Base-by-base conservation (phyloP, 2,329 filamentous ascomycete species). In the Onygena corvina region DNA sequence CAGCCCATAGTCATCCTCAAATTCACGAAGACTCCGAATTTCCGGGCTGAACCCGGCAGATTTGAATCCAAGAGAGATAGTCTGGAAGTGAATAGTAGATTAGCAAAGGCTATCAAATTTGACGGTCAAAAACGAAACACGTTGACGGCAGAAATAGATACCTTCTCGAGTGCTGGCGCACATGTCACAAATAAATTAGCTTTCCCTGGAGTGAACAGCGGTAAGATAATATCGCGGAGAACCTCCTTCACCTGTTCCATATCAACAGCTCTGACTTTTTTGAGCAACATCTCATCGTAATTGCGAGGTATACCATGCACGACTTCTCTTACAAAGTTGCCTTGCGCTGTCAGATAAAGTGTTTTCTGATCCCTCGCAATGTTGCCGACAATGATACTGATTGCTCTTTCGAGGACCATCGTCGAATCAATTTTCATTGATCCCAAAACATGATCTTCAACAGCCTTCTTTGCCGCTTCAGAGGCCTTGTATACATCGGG, bases 401-500 rank as follows among this genome's bases (percentile, higher is more conserved):
- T 85, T 3, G 90, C 88, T 4, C 87, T 89, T 66, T 96, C 87
- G 7, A 96, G 78, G 3, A 52, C 30, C 56, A 89, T 81, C 51
- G 89, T 75, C 49, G 81, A 78, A 61, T 96, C 87, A 49, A 98
- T 83, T 25, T 76, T 72, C 1, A 77, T 75, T 6, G 75, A 76
- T 6, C 87, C 90, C 21, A 80, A 76, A 2, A 84, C 82, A 57
- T 93, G 82, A 52, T 80, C 81, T 36, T 79, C 72, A 35, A 96
- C 80, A 18, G 90, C 81, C 30, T 81, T 76, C 54, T 82, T 83
- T 47, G 83, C 84, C 0, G 86, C 86, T 25, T 74, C 71, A 60
- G 92, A 93, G 0, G 92, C 92, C 64, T 89, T 92, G 67, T 80
- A 86, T 0, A 84, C 83, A 56, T 95, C 87, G 0, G 92, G 90